These are phyloP conservation scores for Quercus tomentella DNA, from an alignment of 331 rosid genomes.

Conservation along the genomic window DNA sequence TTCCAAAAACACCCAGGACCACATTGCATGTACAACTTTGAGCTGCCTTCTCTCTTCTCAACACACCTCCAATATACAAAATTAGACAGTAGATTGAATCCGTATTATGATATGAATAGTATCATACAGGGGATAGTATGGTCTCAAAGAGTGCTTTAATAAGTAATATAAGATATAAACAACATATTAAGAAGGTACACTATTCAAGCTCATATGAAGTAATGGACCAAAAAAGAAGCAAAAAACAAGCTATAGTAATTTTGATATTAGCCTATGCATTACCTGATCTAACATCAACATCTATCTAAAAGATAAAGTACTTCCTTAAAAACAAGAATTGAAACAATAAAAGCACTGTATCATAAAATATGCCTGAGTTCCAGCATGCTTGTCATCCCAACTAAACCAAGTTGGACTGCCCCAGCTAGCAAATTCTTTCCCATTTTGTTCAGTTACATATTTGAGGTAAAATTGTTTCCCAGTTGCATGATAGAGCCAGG, in stretches of 20 bases:
- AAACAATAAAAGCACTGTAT: background rate
- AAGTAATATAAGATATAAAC: too few relatives aligned
- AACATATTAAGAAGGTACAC: background rate
- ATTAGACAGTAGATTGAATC: background rate
- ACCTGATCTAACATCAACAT: background rate
- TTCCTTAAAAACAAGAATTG: background rate
- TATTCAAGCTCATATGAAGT: background rate
- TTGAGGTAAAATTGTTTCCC: slow-evolving; percentile 41
- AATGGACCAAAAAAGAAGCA: background rate
- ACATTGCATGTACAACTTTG: background rate
- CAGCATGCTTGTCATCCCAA: slow-evolving; percentile 82
- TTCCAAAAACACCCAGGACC: background rate
- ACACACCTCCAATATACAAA: background rate
- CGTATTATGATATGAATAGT: background rate
- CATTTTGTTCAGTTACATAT: slow-evolving; percentile 49
- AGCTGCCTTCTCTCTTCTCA: background rate
- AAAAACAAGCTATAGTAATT: background rate
- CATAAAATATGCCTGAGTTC: slow-evolving; percentile 39
- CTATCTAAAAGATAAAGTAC: background rate
- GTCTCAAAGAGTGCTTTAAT: background rate
- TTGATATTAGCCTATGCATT: background rate
- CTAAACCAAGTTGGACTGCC: slow-evolving; percentile 64
- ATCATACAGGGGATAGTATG: background rate
- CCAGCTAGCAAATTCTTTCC: slow-evolving; percentile 36
- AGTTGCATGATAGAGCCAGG: slow-evolving; percentile 75